Percentiles rank a stretch among this genome's conserved stretches.
phyloP scores from a whole-genome alignment of 345 rosid genomes.

The Pelargonium nanum region DNA sequence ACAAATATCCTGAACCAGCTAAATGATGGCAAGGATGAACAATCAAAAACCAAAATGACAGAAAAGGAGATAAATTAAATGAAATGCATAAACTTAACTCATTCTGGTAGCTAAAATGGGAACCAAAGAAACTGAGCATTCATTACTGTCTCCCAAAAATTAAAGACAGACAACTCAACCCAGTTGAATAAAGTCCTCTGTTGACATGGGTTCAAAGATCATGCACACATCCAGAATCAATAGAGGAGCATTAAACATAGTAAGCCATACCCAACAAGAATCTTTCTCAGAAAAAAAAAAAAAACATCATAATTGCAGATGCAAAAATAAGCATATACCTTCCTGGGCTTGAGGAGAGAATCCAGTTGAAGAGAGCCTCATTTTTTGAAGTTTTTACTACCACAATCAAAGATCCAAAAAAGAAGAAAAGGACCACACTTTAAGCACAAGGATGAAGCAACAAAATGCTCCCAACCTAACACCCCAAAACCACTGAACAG shows the following conservation, averaged over 20 bases:
- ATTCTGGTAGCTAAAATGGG: background rate
- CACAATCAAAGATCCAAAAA: slow-evolving; percentile 6
- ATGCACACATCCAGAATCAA: background rate
- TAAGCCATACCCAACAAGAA: too few relatives aligned
- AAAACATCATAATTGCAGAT: background rate
- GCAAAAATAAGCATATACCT: slow-evolving; percentile 34
- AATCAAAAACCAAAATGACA: background rate
- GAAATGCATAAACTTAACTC: background rate
- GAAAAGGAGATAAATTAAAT: background rate
- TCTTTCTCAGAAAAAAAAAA: too few relatives aligned
- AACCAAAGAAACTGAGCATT: background rate
- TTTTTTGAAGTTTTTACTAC: slow-evolving; percentile 14
- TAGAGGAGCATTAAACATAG: background rate
- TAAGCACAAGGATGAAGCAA: slow-evolving; percentile 8
- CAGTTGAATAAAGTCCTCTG: background rate
- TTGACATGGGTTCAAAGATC: background rate
- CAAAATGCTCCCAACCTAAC: slow-evolving; percentile 10
- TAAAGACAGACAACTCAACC: too few relatives aligned
- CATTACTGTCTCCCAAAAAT: too few relatives aligned
- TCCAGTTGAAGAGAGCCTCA: slow-evolving; percentile 91
- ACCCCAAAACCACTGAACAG: slow-evolving; percentile 11
- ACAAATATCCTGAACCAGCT: background rate
- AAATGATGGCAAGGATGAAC: background rate
- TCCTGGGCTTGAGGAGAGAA: slow-evolving; percentile 74
- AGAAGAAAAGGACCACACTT: slow-evolving; percentile 10